Percentiles rank a stretch among this genome's conserved stretches.
These are phyloP conservation scores for Lichtheimia ornata DNA, from an alignment of 371 early-diverging fungal species.

Conservation along the genomic window DNA sequence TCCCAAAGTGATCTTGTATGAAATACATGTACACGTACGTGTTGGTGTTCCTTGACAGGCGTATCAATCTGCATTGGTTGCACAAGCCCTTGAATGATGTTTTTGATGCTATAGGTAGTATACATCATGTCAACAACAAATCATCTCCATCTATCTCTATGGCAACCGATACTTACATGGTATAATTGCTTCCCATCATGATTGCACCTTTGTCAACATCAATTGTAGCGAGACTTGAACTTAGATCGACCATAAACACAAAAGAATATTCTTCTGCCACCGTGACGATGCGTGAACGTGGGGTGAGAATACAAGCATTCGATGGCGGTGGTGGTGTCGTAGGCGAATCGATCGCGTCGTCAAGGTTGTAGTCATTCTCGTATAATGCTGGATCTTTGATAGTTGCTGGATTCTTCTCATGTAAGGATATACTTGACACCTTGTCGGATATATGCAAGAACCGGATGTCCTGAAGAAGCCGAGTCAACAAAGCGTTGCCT, in stretches of 20 bases:
- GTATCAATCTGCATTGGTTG: conserved; percentile 22
- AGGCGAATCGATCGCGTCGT: not conserved
- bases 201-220: conserved; percentile 55
- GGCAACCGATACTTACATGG: conserved; percentile 42
- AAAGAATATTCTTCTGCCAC: conserved; percentile 60
- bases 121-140: not conserved
- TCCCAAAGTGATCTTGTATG: not conserved
- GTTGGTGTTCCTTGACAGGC: conserved; percentile 1
- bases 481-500: not conserved
- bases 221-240: conserved; percentile 70
- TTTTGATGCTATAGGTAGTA: conserved; percentile 13
- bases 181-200: conserved; percentile 53
- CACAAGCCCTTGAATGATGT: conserved; percentile 30
- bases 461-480: not conserved
- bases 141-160: not conserved
- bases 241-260: conserved; percentile 72
- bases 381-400: not conserved
- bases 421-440: too few species aligned
- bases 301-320: conserved; percentile 52
- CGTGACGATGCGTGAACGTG: conserved; percentile 63
- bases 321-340: not conserved
- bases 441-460: conserved; percentile 8
- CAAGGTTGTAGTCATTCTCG: too few species aligned
- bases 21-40: conserved; percentile 11
- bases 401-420: not conserved